Conservation (phyloP, 2,329 filamentous ascomycete species). For the Trichoderma sp. region DNA sequence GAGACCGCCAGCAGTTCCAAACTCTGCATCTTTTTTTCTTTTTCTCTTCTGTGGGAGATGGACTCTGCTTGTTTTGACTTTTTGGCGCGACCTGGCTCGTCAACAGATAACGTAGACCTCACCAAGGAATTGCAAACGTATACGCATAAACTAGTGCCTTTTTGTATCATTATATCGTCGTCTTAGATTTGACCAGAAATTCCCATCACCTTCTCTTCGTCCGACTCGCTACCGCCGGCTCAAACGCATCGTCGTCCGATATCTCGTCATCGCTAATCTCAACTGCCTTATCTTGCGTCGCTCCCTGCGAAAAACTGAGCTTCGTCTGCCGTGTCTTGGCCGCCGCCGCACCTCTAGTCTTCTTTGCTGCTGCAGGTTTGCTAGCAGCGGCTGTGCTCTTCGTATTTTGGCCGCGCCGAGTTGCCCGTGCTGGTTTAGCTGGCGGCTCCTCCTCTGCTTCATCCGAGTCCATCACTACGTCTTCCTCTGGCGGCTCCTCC, state of each 20-base stretch:
- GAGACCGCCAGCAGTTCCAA: constrained; percentile 26
- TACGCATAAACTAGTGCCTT: background rate
- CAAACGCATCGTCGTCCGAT: constrained; percentile 61
- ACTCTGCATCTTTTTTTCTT: constrained; percentile 22
- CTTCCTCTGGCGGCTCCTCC: constrained; percentile 50
- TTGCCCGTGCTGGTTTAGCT: constrained; percentile 40
- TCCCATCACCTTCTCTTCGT: constrained; percentile 35
- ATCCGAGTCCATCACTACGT: constrained; percentile 57
- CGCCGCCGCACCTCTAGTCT: constrained; percentile 25
- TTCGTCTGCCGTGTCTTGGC: constrained; percentile 37
- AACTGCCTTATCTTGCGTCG: constrained; percentile 50
- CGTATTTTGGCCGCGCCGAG: constrained; percentile 30
- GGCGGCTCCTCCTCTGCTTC: constrained; percentile 44
- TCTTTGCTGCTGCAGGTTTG: constrained; percentile 29
- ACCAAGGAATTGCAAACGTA: background rate
- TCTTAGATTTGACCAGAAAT: background rate
- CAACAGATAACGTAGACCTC: background rate
- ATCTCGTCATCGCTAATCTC: constrained; percentile 69
- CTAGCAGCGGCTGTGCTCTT: constrained; percentile 28
- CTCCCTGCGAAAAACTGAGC: constrained; percentile 42
- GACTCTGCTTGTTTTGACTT: background rate
- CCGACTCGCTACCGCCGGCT: constrained; percentile 52
- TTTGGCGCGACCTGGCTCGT: background rate
- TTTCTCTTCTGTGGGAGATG: background rate
- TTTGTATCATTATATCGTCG: constrained; percentile 35